These are phyloP conservation scores for Leptodermis oblonga DNA, from an alignment of 257 asterid genomes.

Conservation along the genomic window DNA sequence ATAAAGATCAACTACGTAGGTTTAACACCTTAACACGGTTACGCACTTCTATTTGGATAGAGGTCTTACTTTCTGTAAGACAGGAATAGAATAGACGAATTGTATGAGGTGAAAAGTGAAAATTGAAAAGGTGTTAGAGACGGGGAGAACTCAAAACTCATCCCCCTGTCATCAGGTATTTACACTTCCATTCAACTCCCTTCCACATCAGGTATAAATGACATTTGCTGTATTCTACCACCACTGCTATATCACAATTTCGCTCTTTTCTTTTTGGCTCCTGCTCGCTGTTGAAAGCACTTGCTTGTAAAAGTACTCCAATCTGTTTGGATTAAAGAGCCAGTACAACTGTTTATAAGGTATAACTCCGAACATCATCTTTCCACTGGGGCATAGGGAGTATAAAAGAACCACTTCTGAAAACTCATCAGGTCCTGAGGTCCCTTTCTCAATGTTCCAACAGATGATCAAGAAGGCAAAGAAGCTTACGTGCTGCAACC, in stretches of 20 bases:
- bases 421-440: slow-evolving; percentile 14
- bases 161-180: not conserved
- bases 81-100: too few relatives aligned
- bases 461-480: slow-evolving; percentile 13
- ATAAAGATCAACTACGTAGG: too few relatives aligned
- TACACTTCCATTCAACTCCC: not conserved
- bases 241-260: not conserved
- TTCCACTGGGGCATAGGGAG: too few relatives aligned
- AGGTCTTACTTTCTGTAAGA: too few relatives aligned
- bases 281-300: not conserved
- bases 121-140: not conserved
- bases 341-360: too few relatives aligned
- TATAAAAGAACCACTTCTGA: slow-evolving; percentile 31
- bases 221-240: slow-evolving; percentile 2
- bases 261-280: slow-evolving; percentile 3
- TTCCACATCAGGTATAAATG: not conserved
- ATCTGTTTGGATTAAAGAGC: too few relatives aligned
- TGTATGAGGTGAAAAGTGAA: too few relatives aligned
- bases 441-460: slow-evolving; percentile 14
- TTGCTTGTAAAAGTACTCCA: slow-evolving; percentile 7
- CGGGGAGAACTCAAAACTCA: not conserved
- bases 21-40: too few relatives aligned
- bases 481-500: slow-evolving; percentile 20
- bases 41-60: too few relatives aligned
- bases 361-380: too few relatives aligned